Percentiles rank a stretch among this genome's conserved stretches.
These are phyloP conservation scores for Blastocystis sp. DNA, from an alignment of 352 stramenopile genomes.

Conservation along the genomic window DNA sequence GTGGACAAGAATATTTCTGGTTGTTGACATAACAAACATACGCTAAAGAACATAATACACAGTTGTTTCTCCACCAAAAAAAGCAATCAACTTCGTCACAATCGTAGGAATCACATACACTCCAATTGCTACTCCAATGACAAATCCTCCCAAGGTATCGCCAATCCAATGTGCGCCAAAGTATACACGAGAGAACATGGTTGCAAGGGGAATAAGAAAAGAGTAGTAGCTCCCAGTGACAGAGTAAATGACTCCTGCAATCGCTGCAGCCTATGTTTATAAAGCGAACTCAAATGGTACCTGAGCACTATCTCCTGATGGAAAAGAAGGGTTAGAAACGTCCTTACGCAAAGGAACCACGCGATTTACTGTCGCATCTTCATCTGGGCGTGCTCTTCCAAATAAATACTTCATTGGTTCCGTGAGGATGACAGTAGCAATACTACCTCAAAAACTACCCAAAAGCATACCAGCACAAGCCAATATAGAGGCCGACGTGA, in stretches of 20 bases:
- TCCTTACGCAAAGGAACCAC: constrained; percentile 50
- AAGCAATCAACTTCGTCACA: not conserved
- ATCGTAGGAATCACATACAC: constrained; percentile 44
- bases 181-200: constrained; percentile 58
- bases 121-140: constrained; percentile 25
- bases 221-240: not conserved
- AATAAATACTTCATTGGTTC: constrained; percentile 61
- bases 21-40: constrained; percentile 15
- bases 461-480: constrained; percentile 31
- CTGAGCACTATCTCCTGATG: constrained; percentile 56
- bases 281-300: not conserved
- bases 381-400: constrained; percentile 8
- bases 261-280: constrained; percentile 48
- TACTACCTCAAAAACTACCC: not conserved
- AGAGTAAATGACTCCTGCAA: constrained; percentile 39
- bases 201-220: constrained; percentile 34
- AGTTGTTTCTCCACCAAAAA: not conserved
- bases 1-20: not conserved
- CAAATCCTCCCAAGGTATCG: constrained; percentile 41
- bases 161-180: constrained; percentile 60
- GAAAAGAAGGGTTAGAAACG: constrained; percentile 52
- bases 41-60: constrained; percentile 5
- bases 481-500: constrained; percentile 28
- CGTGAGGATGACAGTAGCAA: constrained; percentile 46
- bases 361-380: not conserved